Percentiles rank a stretch among this genome's conserved stretches.
These are phyloP conservation scores for Gracilaria vermiculophylla DNA, from an alignment of 23 red algal genomes.

Conservation along the genomic window DNA sequence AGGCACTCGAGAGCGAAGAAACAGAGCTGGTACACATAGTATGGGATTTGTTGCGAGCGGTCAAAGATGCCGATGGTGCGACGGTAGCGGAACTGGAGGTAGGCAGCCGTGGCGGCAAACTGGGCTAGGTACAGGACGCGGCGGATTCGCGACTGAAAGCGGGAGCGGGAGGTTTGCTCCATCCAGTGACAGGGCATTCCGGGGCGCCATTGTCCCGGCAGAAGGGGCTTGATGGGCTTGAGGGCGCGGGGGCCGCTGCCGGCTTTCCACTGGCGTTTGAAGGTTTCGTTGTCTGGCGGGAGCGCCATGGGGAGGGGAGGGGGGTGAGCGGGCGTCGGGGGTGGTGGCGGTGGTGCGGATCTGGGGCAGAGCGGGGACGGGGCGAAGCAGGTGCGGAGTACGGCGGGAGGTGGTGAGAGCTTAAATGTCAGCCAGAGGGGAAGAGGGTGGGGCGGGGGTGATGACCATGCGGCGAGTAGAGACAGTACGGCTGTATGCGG, in stretches of 20 bases:
- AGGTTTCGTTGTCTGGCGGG: neutral
- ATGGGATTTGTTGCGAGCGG: neutral
- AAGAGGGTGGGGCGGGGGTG: no score
- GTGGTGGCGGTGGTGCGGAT: no score
- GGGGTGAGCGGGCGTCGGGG: neutral
- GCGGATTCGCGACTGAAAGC: neutral
- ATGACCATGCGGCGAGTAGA: no score
- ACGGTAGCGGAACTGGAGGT: constrained; percentile 35
- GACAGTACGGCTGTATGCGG: no score
- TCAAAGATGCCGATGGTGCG: constrained; percentile 35
- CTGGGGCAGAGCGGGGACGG: no score
- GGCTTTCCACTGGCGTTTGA: neutral
- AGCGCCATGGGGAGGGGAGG: neutral
- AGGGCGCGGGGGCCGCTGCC: neutral
- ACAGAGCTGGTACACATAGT: constrained; percentile 1
- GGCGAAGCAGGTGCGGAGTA: no score
- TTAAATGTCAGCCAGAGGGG: no score
- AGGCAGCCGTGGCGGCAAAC: neutral
- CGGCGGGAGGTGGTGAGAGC: no score
- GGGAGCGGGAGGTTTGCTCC: neutral
- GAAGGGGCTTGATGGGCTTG: constrained; percentile 7
- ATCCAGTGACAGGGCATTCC: constrained; percentile 42
- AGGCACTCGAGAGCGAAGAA: constrained; percentile 34
- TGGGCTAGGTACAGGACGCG: constrained; percentile 24
- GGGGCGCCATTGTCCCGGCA: constrained; percentile 30